Conservation (phyloP, 1,139 yeast species). For the Geotrichum restrictum region DNA sequence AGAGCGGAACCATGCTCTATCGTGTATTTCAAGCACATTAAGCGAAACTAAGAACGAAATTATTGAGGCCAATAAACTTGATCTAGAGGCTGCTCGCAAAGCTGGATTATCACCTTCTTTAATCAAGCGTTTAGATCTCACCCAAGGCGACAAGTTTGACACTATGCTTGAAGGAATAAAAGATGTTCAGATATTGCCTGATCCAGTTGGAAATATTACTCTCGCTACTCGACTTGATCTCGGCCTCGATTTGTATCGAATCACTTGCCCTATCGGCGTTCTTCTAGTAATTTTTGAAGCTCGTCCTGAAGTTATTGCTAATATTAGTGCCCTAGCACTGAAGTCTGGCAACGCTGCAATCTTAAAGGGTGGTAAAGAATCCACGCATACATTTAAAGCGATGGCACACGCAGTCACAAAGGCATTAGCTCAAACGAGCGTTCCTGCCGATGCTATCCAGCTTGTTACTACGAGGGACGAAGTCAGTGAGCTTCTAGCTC, state of each 20-base stretch:
- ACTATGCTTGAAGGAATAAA: slow-evolving; percentile 90
- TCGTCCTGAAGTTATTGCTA: slow-evolving; percentile 97
- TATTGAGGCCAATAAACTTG: slow-evolving; percentile 66
- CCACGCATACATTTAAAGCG: slow-evolving; percentile 73
- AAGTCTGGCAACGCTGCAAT: slow-evolving; percentile 92
- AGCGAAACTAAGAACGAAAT: slow-evolving; percentile 55
- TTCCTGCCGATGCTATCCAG: slow-evolving; percentile 79
- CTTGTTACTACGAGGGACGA: slow-evolving; percentile 85
- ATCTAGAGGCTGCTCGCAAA: slow-evolving; percentile 63
- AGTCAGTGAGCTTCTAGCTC: slow-evolving; percentile 75
- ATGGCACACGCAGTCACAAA: slow-evolving; percentile 69
- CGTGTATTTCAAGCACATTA: slow-evolving; percentile 67
- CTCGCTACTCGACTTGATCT: slow-evolving; percentile 83
- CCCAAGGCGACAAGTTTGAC: slow-evolving; percentile 80
- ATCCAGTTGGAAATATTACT: slow-evolving; percentile 84
- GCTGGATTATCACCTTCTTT: slow-evolving; percentile 63
- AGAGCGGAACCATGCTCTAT: slow-evolving; percentile 68
- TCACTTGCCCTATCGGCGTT: slow-evolving; percentile 94
- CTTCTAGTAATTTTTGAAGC: slow-evolving; percentile 89
- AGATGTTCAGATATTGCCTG: slow-evolving; percentile 83
- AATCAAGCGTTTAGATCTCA: slow-evolving; percentile 76
- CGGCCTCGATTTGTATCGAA: slow-evolving; percentile 71
- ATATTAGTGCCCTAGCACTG: slow-evolving; percentile 90
- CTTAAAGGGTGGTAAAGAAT: slow-evolving; percentile 95
- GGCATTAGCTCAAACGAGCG: slow-evolving; percentile 53